Percentiles rank a stretch among this genome's conserved stretches.
Conservation (phyloP, 108 stramenopile species). For the Skeletonema marinoi region DNA sequence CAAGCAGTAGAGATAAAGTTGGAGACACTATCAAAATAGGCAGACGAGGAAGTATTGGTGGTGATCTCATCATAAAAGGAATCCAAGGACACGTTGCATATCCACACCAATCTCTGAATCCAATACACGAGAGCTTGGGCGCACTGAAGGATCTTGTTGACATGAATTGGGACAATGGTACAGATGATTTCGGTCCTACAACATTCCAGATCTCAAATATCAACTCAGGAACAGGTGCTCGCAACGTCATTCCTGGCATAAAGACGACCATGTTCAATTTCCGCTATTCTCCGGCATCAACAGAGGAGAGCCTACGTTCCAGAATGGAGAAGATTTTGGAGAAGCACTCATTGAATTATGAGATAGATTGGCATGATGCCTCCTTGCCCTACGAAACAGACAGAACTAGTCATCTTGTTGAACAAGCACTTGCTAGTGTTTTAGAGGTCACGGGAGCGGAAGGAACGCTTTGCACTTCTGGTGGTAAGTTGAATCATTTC, state of each 20-base stretch:
- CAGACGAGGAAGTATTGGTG: conserved; percentile 1
- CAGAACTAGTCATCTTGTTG: background rate
- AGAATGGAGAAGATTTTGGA: background rate
- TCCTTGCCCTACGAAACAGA: conserved; percentile 6
- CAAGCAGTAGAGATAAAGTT: background rate
- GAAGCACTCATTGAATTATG: conserved; percentile 4
- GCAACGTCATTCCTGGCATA: conserved; percentile 1
- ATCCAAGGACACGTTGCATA: conserved; percentile 14
- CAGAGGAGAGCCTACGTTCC: background rate
- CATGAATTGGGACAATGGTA: conserved; percentile 7
- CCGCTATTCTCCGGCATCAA: conserved; percentile 7
- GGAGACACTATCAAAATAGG: conserved; percentile 13
- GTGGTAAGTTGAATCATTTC: background rate
- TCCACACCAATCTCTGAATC: background rate
- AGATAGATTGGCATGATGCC: conserved; percentile 1
- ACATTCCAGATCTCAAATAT: conserved; percentile 14
- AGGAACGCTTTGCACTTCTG: conserved; percentile 1
- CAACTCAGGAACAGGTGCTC: background rate
- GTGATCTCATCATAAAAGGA: conserved; percentile 4
- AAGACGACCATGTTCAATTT: conserved; percentile 14
- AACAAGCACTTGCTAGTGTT: conserved; percentile 9
- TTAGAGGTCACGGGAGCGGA: conserved; percentile 2
- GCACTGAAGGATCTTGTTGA: conserved; percentile 10
- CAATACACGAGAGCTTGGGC: conserved; percentile 6
- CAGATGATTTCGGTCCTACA: conserved; percentile 4